Evolutionary conservation across 768 basidiomycete genomes (phyloP).

Genomic region (Coprinopsis cinerea): DNA sequence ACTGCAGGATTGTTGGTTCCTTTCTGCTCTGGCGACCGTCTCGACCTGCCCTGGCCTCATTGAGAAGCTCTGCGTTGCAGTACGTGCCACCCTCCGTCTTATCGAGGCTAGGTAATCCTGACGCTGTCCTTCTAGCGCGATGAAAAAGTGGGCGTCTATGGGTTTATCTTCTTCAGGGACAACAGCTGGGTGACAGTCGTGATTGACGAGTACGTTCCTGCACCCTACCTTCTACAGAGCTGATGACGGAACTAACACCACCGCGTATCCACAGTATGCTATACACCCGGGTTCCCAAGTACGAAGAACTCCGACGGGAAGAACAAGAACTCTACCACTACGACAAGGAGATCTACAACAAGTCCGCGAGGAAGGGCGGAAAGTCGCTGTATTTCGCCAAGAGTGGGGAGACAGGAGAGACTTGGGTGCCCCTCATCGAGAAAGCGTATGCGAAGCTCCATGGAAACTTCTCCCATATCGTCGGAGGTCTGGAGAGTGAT

Average conservation of each 20-base stretch:
- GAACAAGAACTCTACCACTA: conserved; percentile 45
- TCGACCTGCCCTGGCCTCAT: conserved; percentile 42
- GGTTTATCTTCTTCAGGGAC: conserved; percentile 46
- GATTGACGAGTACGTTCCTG: conserved; percentile 45
- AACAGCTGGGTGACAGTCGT: conserved; percentile 41
- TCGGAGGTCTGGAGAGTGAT: conserved; percentile 34
- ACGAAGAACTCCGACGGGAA: conserved; percentile 34
- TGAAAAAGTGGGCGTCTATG: conserved; percentile 43
- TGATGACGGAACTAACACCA: no score
- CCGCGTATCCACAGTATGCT: conserved; percentile 42
- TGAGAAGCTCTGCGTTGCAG: conserved; percentile 45
- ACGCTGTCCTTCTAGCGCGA: conserved; percentile 25
- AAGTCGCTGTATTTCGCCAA: conserved; percentile 47
- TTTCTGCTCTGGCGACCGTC: conserved; percentile 46
- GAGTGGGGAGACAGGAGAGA: conserved; percentile 40
- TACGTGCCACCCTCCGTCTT: conserved; percentile 12
- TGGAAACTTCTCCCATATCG: conserved; percentile 34
- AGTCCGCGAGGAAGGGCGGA: conserved; percentile 39
- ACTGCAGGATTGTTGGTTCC: conserved; percentile 53
- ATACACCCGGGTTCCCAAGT: conserved; percentile 44
- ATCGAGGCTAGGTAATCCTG: not conserved
- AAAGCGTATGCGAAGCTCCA: conserved; percentile 55
- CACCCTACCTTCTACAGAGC: not conserved
- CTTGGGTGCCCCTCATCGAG: conserved; percentile 51
- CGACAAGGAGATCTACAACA: conserved; percentile 41